Evolutionary conservation across 352 stramenopile species (phyloP).

Genomic region (Plasmopara muralis): DNA sequence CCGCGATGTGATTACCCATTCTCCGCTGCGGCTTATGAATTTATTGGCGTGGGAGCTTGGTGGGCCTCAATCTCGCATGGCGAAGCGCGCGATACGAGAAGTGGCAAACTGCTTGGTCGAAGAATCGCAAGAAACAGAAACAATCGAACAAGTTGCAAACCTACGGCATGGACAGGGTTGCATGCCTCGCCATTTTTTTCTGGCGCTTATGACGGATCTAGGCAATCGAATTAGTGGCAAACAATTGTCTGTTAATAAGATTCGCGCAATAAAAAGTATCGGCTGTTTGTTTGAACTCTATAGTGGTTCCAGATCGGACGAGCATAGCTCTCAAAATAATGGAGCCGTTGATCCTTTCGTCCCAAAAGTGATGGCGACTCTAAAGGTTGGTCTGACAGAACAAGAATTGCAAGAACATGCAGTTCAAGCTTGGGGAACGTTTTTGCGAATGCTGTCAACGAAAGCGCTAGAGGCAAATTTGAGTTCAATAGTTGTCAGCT

Average conservation of each 20-base stretch:
- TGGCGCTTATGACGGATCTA: conserved; percentile 79
- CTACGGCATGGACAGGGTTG: conserved; percentile 26
- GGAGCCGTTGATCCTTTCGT: conserved; percentile 76
- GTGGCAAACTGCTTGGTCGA: conserved; percentile 44
- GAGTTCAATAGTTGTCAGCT: conserved; percentile 81
- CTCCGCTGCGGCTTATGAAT: conserved; percentile 47
- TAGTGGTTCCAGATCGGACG: conserved; percentile 20
- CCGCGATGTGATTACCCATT: conserved; percentile 50
- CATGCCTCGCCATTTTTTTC: conserved; percentile 73
- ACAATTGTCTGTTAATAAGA: conserved; percentile 30
- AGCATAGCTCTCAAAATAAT: conserved; percentile 22
- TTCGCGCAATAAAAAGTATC: conserved; percentile 70
- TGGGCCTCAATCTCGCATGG: conserved; percentile 38
- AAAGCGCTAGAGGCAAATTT: conserved; percentile 82
- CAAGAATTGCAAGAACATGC: conserved; percentile 45
- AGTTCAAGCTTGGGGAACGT: conserved; percentile 70
- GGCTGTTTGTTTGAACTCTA: conserved; percentile 63
- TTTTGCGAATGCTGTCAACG: conserved; percentile 68
- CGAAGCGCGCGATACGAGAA: conserved; percentile 48
- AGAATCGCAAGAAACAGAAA: conserved; percentile 16
- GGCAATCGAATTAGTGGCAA: conserved; percentile 54
- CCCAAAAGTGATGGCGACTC: conserved; percentile 85
- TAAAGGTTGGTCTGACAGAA: conserved; percentile 73
- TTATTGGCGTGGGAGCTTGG: conserved; percentile 64
- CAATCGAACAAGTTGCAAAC: conserved; percentile 14